Percentiles rank a stretch among this genome's conserved stretches.
Evolutionary conservation across 2,329 filamentous ascomycete genomes (phyloP).

Genomic region (Cadophora sp.): DNA sequence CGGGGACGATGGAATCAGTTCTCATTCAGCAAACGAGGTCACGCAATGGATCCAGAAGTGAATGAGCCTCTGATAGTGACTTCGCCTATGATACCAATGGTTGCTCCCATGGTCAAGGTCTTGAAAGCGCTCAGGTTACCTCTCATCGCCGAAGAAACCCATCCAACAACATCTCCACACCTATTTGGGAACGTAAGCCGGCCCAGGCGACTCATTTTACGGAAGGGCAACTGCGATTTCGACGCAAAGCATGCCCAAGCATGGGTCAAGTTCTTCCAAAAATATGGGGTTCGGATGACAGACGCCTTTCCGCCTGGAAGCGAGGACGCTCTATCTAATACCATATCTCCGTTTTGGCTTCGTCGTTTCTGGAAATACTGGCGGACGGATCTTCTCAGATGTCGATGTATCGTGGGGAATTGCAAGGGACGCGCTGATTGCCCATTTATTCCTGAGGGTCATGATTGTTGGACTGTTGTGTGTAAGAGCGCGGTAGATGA

Average conservation of each 20-base stretch:
- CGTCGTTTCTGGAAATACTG: neutral
- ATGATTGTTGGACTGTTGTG: constrained; percentile 3
- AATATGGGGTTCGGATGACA: neutral
- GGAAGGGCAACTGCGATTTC: neutral
- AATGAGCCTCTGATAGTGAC: no score
- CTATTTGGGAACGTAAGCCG: no score
- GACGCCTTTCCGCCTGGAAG: neutral
- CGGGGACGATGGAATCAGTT: no score
- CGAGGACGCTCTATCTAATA: neutral
- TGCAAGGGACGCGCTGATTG: neutral
- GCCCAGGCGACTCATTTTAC: neutral
- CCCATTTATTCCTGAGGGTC: neutral
- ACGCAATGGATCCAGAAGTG: no score
- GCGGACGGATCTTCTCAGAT: neutral
- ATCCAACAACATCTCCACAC: neutral
- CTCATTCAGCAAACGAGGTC: no score
- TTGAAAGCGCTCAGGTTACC: neutral
- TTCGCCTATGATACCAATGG: no score
- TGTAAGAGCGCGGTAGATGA: neutral
- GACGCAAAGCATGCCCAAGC: neutral
- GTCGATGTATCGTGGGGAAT: neutral
- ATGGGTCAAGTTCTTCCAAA: neutral
- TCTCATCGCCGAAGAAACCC: neutral
- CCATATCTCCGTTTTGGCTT: neutral
- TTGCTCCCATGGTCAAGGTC: neutral